These are phyloP conservation scores for Myxozyma mucilagina DNA, from an alignment of 805 yeast species.

Conservation along the genomic window DNA sequence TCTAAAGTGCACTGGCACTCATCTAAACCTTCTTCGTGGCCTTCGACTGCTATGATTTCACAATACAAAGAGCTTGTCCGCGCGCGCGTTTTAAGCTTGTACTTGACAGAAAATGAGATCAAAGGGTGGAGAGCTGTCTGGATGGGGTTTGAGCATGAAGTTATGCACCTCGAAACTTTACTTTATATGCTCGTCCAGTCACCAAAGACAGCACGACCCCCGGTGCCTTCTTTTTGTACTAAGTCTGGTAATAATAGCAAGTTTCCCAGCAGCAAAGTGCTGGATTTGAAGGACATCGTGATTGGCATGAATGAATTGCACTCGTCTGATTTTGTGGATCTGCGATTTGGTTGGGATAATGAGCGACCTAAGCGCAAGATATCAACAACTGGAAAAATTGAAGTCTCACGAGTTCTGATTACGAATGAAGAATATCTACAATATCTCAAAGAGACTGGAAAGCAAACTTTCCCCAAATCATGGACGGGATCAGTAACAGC, in stretches of 20 bases:
- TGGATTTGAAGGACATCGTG: neutral
- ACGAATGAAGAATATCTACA: slow-evolving; percentile 27
- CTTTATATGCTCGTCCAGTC: slow-evolving; percentile 33
- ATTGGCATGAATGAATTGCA: slow-evolving; percentile 23
- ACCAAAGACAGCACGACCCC: slow-evolving; percentile 13
- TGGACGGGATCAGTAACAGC: slow-evolving; percentile 22
- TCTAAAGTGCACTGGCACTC: slow-evolving; percentile 33
- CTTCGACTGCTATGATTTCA: slow-evolving; percentile 7
- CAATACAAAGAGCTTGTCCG: slow-evolving; percentile 21
- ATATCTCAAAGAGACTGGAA: slow-evolving; percentile 6
- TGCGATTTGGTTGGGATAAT: slow-evolving; percentile 32
- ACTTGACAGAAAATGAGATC: neutral
- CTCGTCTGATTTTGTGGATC: neutral
- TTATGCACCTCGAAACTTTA: slow-evolving; percentile 34
- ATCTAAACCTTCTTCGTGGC: slow-evolving; percentile 28
- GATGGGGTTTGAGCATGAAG: slow-evolving; percentile 33
- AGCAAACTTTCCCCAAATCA: slow-evolving; percentile 15
- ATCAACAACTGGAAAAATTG: neutral
- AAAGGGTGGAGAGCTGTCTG: slow-evolving; percentile 27
- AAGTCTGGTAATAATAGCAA: neutral
- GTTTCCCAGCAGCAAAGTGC: neutral
- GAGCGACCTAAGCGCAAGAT: slow-evolving; percentile 24
- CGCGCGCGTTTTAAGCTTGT: slow-evolving; percentile 6
- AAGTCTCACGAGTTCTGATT: slow-evolving; percentile 23
- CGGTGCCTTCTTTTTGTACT: neutral